phyloP scores from a whole-genome alignment of 108 stramenopile genomes.

The Cyclotella atomus region DNA sequence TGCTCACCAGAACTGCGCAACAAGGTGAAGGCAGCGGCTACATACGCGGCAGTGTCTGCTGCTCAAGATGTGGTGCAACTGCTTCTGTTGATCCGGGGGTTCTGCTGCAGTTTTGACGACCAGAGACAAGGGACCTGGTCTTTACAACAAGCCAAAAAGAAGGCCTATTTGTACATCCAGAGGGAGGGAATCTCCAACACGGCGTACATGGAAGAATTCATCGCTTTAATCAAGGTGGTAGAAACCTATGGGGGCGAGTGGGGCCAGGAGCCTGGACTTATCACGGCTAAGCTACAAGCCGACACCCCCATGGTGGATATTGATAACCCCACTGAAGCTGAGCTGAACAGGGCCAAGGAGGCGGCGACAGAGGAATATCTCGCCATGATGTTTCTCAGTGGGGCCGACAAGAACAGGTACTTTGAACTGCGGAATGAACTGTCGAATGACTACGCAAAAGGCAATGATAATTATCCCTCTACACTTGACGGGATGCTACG shows the following conservation, averaged over 20 bases:
- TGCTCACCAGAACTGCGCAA: no score
- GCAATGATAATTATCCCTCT: constrained; percentile 10
- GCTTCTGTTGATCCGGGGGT: constrained; percentile 1
- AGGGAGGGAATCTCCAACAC: background rate
- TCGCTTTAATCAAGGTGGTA: background rate
- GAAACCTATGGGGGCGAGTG: constrained; percentile 9
- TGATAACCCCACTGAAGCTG: no score
- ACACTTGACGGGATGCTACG: background rate
- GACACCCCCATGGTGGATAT: no score
- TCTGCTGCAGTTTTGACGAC: constrained; percentile 2
- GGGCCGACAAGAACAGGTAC: constrained; percentile 1
- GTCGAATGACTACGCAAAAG: constrained; percentile 4
- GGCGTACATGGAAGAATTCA: constrained; percentile 6
- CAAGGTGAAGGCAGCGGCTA: background rate
- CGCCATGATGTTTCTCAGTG: background rate
- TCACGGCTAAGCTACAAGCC: background rate
- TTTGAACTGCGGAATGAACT: background rate
- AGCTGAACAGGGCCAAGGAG: background rate
- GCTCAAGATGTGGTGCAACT: constrained; percentile 8
- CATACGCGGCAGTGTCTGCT: background rate
- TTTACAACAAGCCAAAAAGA: background rate
- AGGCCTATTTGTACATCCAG: background rate
- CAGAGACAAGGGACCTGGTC: constrained; percentile 10
- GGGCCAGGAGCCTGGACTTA: no score
- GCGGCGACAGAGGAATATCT: background rate